phyloP scores from a whole-genome alignment of 768 basidiomycete species.

The Pluteus cervinus region DNA sequence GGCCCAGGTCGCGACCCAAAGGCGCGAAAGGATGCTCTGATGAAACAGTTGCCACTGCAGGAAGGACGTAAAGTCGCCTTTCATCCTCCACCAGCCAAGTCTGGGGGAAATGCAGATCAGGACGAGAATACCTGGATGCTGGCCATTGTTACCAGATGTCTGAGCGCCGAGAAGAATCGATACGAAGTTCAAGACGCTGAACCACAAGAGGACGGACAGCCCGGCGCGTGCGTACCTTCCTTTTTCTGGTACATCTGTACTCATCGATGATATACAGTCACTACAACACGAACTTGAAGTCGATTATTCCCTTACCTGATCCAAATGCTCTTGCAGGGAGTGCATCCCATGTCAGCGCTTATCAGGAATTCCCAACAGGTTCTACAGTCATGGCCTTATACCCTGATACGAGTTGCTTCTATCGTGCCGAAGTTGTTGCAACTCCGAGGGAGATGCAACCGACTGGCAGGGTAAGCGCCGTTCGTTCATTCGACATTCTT shows the following conservation, averaged over 20 bases:
- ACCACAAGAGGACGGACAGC: conserved; percentile 74
- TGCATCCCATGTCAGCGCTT: conserved; percentile 60
- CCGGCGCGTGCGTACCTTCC: conserved; percentile 41
- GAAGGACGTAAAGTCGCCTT: conserved; percentile 79
- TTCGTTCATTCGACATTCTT: neutral
- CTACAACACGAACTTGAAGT: conserved; percentile 63
- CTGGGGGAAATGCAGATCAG: conserved; percentile 30
- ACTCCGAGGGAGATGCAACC: conserved; percentile 44
- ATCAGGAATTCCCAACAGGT: conserved; percentile 66
- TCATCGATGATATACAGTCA: conserved; percentile 29
- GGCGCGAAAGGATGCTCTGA: conserved; percentile 54
- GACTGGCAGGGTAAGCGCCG: conserved; percentile 25
- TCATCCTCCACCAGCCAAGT: conserved; percentile 59
- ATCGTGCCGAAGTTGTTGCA: conserved; percentile 78
- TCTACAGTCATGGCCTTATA: conserved; percentile 84
- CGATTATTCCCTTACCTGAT: conserved; percentile 79
- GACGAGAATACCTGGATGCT: conserved; percentile 73
- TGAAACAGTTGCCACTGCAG: conserved; percentile 61
- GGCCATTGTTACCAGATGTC: conserved; percentile 65
- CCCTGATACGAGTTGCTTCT: conserved; percentile 89
- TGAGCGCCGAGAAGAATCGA: conserved; percentile 67
- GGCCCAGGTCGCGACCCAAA: conserved; percentile 65
- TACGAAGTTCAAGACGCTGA: conserved; percentile 87
- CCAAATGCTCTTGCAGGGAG: conserved; percentile 49
- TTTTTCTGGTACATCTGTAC: neutral